Evolutionary conservation across 768 basidiomycete species (phyloP), one percentile per base, ranked within the genome.

Genomic region (Mycena alexandri): DNA sequence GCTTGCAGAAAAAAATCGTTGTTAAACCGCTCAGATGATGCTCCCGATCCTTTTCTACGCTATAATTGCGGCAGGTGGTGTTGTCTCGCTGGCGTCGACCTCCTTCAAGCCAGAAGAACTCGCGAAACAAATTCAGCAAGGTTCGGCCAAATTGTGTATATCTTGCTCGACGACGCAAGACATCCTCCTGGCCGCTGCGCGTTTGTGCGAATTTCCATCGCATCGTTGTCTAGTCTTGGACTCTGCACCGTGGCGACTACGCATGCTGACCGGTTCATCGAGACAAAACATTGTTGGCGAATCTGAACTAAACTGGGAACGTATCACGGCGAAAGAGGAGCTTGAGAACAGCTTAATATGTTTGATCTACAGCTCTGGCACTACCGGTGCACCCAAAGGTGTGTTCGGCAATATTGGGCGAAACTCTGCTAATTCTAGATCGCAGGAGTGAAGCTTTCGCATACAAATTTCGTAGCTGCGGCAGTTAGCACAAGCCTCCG

Each of bases 361-460:
- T 43, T 46, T 68, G 12, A 60, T 68, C 10, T 63, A 68, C 44
- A 61, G 59, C 41, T 67, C 65, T 16, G 65, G 65, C 17, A 61
- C 65, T 5, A 67, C 66, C 3, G 66, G 66, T 2, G 50, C 60
- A 16, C 66, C 66, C 1, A 67, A 67, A 67, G 65, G 65, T 67
- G 24, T 7, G 33, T 46, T 47, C n/a, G 36, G 17, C 33, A 14
- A 25, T 14, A 14, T 57, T 17, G 14, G 29, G 19, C 3, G 22
- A 7, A 21, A 29, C 5, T n/a, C 24, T 17, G 14, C 58, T 50
- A 21, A 58, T 19, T 19, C 17, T 14, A 29, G 29, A n/a, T 22
- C 22, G 14, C 42, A 67, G 60, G 66, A 24, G 60, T 67, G 17
- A 56, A 55, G 21, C 11, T 67, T 19, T 67, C 66, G 19, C 66